Evolutionary conservation across 106 monocot genomes (phyloP), one percentile per base, ranked within the genome.

Genomic region (Phalaenopsis aphrodite): DNA sequence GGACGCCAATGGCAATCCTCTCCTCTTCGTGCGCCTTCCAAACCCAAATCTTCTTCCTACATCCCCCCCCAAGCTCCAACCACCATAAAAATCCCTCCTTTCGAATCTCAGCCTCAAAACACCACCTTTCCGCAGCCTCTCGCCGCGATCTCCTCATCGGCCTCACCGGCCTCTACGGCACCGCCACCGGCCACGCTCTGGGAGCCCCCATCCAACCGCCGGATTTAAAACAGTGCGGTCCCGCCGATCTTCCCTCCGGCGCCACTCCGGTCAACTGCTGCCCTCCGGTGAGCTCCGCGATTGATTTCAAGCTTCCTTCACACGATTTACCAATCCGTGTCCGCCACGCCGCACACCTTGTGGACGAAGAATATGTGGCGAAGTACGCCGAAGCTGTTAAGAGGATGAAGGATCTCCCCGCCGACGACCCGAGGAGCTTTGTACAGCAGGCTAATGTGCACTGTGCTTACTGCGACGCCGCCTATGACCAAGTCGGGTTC

Each of bases 381-480:
- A 83, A 83, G 55, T 85, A 85, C 78, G 42, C 38, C 30, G 24
- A 24, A 41, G 78, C 82, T 15, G 82, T 85, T 23, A 39, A 42
- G 48, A 78, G 75, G 21, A 77, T 91, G 89, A 82, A 68, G 76
- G 58, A 17, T 1, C 74, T 88, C n/a, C 79, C 84, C 46, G n/a
- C 7, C 75, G 16, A 14, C 74, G 39, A 82, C 37, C 85, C 85
- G 16, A 78, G 82, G 55, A 85, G 37, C 85, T 81, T 81, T 57
- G 43, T 7, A 42, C 52, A 77, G 43, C 85, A 85, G 55, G 85
- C 81, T 10, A 81, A 85, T 56, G 81, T 81, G 16, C 85, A 85
- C 81, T 85, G 85, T 57, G 57, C 77, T 30, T 85, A 81, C 85
- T 85, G 85, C 78, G 80, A 81, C 46, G 85, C 78, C 45, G 76